Conservation (phyloP, 495 filamentous ascomycete species). For the Lepraria neglecta region DNA sequence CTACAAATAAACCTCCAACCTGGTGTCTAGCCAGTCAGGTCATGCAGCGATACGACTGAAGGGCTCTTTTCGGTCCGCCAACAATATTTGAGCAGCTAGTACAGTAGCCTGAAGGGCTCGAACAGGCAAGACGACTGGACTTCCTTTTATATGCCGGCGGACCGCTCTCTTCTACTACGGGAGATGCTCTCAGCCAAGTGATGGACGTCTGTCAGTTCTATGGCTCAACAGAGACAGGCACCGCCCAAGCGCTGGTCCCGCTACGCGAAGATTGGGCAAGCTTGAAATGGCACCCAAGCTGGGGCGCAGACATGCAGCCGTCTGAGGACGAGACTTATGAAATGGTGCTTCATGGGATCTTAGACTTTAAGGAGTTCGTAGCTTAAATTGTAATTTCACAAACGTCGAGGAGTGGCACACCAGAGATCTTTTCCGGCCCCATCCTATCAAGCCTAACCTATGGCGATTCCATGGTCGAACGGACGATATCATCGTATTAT, state of each 20-base stretch:
- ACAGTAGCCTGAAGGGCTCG: conserved; percentile 20
- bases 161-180: conserved; percentile 24
- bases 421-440: conserved; percentile 50
- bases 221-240: conserved; percentile 30
- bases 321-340: conserved; percentile 44
- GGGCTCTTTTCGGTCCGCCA: conserved; percentile 28
- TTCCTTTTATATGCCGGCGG: conserved; percentile 32
- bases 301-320: conserved; percentile 39
- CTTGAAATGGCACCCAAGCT: conserved; percentile 43
- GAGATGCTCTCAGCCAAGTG: conserved; percentile 27
- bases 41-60: conserved; percentile 27
- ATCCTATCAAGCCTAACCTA: conserved; percentile 41
- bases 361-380: neutral
- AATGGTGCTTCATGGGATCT: conserved; percentile 41
- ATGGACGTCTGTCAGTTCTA: conserved; percentile 32
- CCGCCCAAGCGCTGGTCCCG: conserved; percentile 25
- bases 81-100: conserved; percentile 30
- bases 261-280: conserved; percentile 44
- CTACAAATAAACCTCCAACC: conserved; percentile 28
- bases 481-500: conserved; percentile 59
- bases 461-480: conserved; percentile 49
- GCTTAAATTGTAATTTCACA: conserved; percentile 26
- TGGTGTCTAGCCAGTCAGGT: conserved; percentile 24
- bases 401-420: conserved; percentile 46
- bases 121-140: conserved; percentile 26